Percentiles rank a stretch among this genome's conserved stretches.
Conservation (phyloP, 148 eudicot genomes). For the Spergularia bocconei region DNA sequence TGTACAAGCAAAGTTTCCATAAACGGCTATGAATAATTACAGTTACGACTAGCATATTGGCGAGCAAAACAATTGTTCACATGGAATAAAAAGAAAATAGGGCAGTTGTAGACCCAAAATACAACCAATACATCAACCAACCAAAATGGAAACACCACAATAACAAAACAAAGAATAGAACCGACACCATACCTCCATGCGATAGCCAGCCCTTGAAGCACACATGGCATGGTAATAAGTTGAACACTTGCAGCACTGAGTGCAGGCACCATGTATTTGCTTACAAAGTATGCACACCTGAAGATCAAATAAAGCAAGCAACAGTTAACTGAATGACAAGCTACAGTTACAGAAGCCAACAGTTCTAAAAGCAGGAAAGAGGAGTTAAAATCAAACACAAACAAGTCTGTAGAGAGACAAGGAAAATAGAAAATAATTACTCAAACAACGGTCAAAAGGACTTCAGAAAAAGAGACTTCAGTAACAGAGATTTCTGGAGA, state of each 20-base stretch:
- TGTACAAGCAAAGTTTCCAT: not conserved
- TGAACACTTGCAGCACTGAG: conserved; percentile 95
- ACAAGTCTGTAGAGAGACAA: not conserved
- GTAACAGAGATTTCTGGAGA: too few relatives aligned
- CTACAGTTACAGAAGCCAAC: not conserved
- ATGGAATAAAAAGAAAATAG: not conserved
- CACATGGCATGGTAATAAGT: conserved; percentile 99
- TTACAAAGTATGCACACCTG: conserved; percentile 97
- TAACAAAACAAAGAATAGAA: conserved; percentile 5
- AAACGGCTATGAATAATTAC: not conserved
- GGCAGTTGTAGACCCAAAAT: not conserved
- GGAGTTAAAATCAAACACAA: not conserved
- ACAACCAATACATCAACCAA: not conserved
- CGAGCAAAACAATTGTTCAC: too few relatives aligned
- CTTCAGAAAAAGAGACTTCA: too few relatives aligned
- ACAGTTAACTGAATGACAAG: conserved; percentile 5
- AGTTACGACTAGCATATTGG: not conserved
- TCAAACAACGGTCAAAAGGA: too few relatives aligned
- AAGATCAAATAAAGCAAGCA: conserved; percentile 17
- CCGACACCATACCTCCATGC: conserved; percentile 79
- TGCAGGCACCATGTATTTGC: conserved; percentile 98
- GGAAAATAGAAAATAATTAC: not conserved
- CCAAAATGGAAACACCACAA: conserved; percentile 1
- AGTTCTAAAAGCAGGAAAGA: not conserved
- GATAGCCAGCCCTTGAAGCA: conserved; percentile 96